Base-by-base conservation (phyloP, 768 basidiomycete species). In the Tremella fuciformis region DNA sequence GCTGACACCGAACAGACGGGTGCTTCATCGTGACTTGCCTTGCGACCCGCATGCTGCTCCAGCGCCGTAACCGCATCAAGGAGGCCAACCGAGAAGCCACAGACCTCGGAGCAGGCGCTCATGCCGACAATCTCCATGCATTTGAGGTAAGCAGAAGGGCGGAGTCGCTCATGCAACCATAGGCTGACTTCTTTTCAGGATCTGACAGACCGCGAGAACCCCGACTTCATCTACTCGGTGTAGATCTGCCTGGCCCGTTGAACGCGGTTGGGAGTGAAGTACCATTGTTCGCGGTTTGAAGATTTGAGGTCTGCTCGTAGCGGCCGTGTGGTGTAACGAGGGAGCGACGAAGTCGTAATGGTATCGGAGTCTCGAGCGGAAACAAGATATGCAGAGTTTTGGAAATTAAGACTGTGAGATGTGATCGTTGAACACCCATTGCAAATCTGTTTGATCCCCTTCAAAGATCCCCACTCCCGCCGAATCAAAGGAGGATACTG, bases 41-140 rank as follows among this genome's bases (percentile, higher is more conserved):
- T 16, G 58, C 79, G 53, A 72, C 81, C 40, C 79, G 82, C 21
- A 26, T 80, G 19, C 74, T 78, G 18, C 74, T 83, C 16, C 79
- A 81, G 78, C 76, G 76, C n/a, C 79, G 64, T 65, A 63, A 63
- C 51, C 72, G 40, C 29, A 63, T 73, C 46, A 65, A 63, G 24
- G 19, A 21, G n/a, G 29, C 41, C 34, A 6, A 54, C 54, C 8
- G n/a, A 46, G 42, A 46, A 15, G 16, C 4, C 15, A 4, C n/a
- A 15, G 22, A 8, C 15, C 42, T 46, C 16, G n/a, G n/a, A 4
- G 42, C n/a, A 49, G 9, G 8, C 22, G 18, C 13, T 6, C 21
- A 9, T 34, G 48, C 13, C 42, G 55, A 48, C n/a, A 57, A 49
- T 42, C 34, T 40, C 25, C 58, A 53, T 19, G 63, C 63, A 38